Evolutionary conservation across 805 yeast species (phyloP).

Genomic region (Ogataea allantospora): DNA sequence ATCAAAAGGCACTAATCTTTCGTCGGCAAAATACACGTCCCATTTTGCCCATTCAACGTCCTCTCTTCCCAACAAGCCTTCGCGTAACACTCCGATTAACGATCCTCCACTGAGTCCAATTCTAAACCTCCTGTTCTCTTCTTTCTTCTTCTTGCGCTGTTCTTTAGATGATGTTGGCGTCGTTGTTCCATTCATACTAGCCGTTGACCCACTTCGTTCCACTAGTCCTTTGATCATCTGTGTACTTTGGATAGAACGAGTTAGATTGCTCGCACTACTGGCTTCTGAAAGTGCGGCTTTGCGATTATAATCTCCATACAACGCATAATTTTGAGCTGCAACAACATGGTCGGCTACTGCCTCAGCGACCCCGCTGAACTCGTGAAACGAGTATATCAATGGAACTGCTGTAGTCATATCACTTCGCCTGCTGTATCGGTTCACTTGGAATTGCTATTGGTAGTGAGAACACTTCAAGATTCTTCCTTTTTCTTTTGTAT

Average conservation of each 20-base stretch:
- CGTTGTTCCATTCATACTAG: conserved; percentile 13
- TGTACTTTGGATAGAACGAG: conserved; percentile 1
- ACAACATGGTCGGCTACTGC: conserved; percentile 96
- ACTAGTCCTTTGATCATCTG: conserved; percentile 5
- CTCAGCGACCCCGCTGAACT: conserved; percentile 85
- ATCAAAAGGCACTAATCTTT: conserved; percentile 85
- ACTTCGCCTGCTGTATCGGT: background rate
- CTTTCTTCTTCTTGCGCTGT: conserved; percentile 48
- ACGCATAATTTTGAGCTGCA: conserved; percentile 77
- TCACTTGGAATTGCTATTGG: background rate
- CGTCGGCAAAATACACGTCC: conserved; percentile 97
- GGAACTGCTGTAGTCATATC: conserved; percentile 92
- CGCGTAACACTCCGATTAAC: conserved; percentile 76
- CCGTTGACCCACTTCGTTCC: conserved; percentile 14
- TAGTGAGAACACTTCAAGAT: background rate
- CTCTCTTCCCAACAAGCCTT: conserved; percentile 73
- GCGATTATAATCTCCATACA: conserved; percentile 36
- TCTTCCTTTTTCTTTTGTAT: conserved; percentile 1
- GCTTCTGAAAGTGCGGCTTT: conserved; percentile 15
- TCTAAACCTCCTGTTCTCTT: conserved; percentile 71
- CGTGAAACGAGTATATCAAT: conserved; percentile 87
- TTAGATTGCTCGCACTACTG: conserved; percentile 1
- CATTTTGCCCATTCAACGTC: conserved; percentile 86
- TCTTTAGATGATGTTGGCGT: conserved; percentile 21
- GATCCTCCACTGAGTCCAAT: conserved; percentile 95